Evolutionary conservation across 2,329 filamentous ascomycete genomes (phyloP).

Genomic region (Cordyceps fumosorosea): DNA sequence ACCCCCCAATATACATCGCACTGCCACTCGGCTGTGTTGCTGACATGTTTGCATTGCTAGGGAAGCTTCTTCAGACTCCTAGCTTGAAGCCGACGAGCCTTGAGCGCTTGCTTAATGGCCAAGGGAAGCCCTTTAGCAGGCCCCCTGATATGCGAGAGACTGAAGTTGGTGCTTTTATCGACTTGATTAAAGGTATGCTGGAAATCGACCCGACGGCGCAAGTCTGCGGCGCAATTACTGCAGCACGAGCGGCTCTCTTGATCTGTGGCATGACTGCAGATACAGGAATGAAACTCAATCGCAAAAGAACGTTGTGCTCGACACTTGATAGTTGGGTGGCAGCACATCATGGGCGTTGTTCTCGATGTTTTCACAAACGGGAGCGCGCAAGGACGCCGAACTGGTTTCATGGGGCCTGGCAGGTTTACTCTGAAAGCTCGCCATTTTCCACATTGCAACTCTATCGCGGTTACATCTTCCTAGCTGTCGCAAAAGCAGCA

Average conservation of each 20-base stretch:
- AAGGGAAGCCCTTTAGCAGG: neutral
- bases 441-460: too few relatives aligned
- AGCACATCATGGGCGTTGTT: too few relatives aligned
- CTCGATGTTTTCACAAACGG: too few relatives aligned
- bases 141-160: neutral
- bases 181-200: slow-evolving; percentile 5
- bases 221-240: slow-evolving; percentile 1
- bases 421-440: too few relatives aligned
- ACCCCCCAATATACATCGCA: neutral
- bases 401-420: too few relatives aligned
- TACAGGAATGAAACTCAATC: too few relatives aligned
- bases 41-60: neutral
- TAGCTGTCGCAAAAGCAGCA: too few relatives aligned
- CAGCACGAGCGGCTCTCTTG: slow-evolving; percentile 1
- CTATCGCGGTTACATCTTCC: too few relatives aligned
- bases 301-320: too few relatives aligned
- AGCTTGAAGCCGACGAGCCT: too few relatives aligned
- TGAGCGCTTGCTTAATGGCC: neutral
- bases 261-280: neutral
- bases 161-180: neutral
- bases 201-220: neutral
- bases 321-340: too few relatives aligned
- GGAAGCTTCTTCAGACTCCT: neutral
- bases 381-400: too few relatives aligned
- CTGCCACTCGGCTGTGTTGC: neutral